Evolutionary conservation across 1,284 basidiomycete species (phyloP), one percentile per base, ranked within the genome.

Genomic region (Sutorius eximius): DNA sequence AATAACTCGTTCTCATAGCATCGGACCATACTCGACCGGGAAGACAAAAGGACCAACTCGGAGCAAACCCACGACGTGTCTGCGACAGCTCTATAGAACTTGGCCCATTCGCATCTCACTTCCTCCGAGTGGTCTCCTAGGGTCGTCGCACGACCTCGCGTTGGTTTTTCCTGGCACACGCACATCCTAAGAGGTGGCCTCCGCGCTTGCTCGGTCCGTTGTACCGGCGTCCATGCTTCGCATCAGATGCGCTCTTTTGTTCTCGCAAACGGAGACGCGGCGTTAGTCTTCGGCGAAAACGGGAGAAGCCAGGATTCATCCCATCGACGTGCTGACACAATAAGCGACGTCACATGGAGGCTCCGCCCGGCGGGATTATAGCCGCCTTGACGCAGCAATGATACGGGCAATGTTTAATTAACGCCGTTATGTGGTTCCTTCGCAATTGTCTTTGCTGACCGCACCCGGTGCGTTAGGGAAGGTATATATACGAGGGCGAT

Each of bases 401-500:
- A 41, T 4, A 48, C 40, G 49, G 47, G 53, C 24, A 45, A 45
- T 29, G 30, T 10, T 18, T 22, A 36, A 49, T 57, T 56, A 27
- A 57, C 11, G 7, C 3, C 5, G 11, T 13, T 5, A 22, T 18
- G 13, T n/a, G 8, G 20, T 50, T 54, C 32, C 36, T 37, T 52
- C 20, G 22, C 45, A 51, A 66, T 70, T 67, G 60, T 70, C 53
- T 53, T 42, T 18, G 18, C 29, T 43, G 33, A 41, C 30, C 11
- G 33, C 22, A 29, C 32, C 47, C 33, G 43, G 37, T 46, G 50
- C 18, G 48, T 44, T 16, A 44, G 38, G 38, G 6, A 48, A 27
- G 27, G 48, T 62, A 70, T 69, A 67, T 57, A 70, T 52, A 57
- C 30, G 16, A 20, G n/a, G 24, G 33, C n/a, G 45, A 22, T 22